Conservation (phyloP, 2,329 filamentous ascomycete species). For the Epichloe sibirici region DNA sequence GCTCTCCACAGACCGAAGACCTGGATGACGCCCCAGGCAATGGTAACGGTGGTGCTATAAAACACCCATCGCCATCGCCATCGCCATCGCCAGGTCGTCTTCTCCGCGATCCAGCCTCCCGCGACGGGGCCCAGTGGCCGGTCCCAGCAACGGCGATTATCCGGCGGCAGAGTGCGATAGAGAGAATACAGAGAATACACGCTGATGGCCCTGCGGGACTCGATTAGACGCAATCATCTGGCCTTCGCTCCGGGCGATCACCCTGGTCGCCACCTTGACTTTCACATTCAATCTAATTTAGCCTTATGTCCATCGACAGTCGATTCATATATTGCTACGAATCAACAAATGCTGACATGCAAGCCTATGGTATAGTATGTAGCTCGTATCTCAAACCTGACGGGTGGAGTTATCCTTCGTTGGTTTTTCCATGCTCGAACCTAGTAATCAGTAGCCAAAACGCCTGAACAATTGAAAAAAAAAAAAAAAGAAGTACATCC, state of each 20-base stretch:
- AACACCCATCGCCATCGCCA: slow-evolving; percentile 36
- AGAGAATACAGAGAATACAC: slow-evolving; percentile 38
- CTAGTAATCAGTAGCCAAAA: slow-evolving; percentile 1
- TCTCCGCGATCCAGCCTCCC: slow-evolving; percentile 27
- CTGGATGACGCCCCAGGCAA: slow-evolving; percentile 49
- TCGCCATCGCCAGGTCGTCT: slow-evolving; percentile 50
- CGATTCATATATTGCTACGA: background rate
- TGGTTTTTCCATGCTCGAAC: background rate
- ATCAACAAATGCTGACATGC: background rate
- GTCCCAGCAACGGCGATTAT: slow-evolving; percentile 42
- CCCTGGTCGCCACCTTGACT: no score
- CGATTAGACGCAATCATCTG: slow-evolving; percentile 44
- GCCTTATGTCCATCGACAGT: slow-evolving; percentile 14
- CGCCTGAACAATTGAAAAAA: background rate
- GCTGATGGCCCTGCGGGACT: slow-evolving; percentile 52
- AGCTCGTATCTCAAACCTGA: background rate
- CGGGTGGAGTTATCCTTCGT: background rate
- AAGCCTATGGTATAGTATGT: no score
- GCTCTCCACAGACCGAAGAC: slow-evolving; percentile 29
- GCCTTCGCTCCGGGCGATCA: slow-evolving; percentile 44
- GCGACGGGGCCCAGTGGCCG: slow-evolving; percentile 35
- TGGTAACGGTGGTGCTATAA: slow-evolving; percentile 54
- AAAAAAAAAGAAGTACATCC: background rate
- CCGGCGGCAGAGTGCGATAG: slow-evolving; percentile 1
- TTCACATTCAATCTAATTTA: no score